phyloP scores from a whole-genome alignment of 441 rosid genomes.

The Raphanus hybrid region DNA sequence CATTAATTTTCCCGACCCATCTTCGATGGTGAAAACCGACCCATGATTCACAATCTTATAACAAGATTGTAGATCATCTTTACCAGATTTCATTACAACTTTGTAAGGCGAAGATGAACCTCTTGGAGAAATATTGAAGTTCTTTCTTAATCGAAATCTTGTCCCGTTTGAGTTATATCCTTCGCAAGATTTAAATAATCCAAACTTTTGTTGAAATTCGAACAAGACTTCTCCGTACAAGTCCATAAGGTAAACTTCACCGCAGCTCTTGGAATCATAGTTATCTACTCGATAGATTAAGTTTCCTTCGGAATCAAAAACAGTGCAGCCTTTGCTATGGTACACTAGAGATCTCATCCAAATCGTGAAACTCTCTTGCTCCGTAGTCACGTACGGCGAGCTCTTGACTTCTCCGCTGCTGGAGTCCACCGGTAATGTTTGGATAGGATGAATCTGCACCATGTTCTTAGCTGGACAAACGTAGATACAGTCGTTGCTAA shows the following conservation, averaged over 20 bases:
- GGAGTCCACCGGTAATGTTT: constrained; percentile 3
- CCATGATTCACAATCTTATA: constrained; percentile 43
- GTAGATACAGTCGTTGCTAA: constrained; percentile 6
- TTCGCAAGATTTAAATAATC: constrained; percentile 48
- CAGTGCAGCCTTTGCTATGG: constrained; percentile 66
- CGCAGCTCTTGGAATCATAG: constrained; percentile 48
- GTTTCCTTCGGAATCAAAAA: constrained; percentile 56
- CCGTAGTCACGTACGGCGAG: constrained; percentile 43
- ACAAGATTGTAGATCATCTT: constrained; percentile 14
- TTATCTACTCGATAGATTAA: constrained; percentile 69
- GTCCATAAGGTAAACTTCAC: constrained; percentile 66
- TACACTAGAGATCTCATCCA: constrained; percentile 77
- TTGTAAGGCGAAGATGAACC: constrained; percentile 35
- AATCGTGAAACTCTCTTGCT: constrained; percentile 63
- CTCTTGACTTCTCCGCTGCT: background rate
- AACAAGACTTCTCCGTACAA: constrained; percentile 51
- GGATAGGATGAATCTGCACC: constrained; percentile 58
- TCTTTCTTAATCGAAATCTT: constrained; percentile 50
- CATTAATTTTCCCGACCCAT: constrained; percentile 44
- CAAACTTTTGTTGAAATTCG: constrained; percentile 47
- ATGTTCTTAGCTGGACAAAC: constrained; percentile 22
- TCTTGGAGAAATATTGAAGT: constrained; percentile 31
- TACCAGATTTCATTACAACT: constrained; percentile 33
- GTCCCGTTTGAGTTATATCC: constrained; percentile 39
- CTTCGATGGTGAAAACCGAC: constrained; percentile 47